Evolutionary conservation across 805 yeast species (phyloP).

Genomic region (Brettanomyces bruxellensis): DNA sequence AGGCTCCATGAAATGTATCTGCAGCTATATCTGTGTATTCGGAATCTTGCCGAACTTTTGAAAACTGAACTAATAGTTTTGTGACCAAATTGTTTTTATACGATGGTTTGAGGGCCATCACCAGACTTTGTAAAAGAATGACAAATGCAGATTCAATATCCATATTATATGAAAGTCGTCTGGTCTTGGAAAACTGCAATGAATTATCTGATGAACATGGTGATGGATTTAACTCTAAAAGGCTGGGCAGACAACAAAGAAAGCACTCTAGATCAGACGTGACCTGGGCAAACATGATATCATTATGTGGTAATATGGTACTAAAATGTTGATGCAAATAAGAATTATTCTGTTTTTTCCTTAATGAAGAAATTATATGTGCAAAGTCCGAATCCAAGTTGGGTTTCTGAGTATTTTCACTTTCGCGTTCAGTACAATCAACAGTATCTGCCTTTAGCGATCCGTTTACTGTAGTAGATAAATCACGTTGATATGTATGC

Average conservation of each 20-base stretch:
- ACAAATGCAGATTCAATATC: conserved; percentile 20
- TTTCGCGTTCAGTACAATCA: too few relatives aligned
- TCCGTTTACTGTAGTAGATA: too few relatives aligned
- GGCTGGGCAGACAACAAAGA: conserved; percentile 1
- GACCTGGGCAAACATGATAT: background rate
- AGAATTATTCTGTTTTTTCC: too few relatives aligned
- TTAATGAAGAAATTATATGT: background rate
- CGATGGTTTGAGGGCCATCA: conserved; percentile 6
- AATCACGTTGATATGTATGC: too few relatives aligned
- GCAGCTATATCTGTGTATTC: background rate
- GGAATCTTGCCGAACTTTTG: conserved; percentile 3
- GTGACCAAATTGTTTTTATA: conserved; percentile 5
- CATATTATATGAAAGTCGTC: too few relatives aligned
- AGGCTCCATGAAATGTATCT: background rate
- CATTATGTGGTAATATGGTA: background rate
- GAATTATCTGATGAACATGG: too few relatives aligned
- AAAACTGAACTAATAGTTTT: conserved; percentile 1
- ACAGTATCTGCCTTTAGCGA: too few relatives aligned
- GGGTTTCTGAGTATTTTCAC: too few relatives aligned
- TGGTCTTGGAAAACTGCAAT: too few relatives aligned
- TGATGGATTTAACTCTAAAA: background rate
- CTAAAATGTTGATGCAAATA: conserved; percentile 3
- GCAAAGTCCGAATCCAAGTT: background rate
- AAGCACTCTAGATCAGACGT: conserved; percentile 6
- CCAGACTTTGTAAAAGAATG: conserved; percentile 13